A percentile compares a stretch with the other conserved stretches of the same genome.
Conservation (phyloP, 2,329 filamentous ascomycete species). For the Colletotrichum graminicola region DNA sequence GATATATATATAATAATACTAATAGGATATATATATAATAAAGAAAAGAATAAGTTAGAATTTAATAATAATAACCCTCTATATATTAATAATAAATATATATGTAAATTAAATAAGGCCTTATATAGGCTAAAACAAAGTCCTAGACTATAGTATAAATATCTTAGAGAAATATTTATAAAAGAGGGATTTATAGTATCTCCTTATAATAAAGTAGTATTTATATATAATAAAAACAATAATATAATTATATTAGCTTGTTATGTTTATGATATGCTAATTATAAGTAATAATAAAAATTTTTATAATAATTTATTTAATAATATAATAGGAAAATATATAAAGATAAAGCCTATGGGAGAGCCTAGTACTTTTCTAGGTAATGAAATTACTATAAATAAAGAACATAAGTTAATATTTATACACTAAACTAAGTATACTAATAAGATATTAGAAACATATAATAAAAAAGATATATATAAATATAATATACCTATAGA, state of each 20-base stretch:
- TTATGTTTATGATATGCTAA: neutral
- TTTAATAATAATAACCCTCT: too few relatives aligned
- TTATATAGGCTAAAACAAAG: neutral
- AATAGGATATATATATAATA: too few relatives aligned
- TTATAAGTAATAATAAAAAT: neutral
- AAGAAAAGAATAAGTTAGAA: too few relatives aligned
- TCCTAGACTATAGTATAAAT: constrained; percentile 5
- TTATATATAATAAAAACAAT: neutral
- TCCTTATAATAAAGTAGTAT: neutral
- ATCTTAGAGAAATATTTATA: neutral
- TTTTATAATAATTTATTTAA: neutral
- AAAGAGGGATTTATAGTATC: neutral
- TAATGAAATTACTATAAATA: neutral
- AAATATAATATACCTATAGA: neutral
- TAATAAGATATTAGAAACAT: neutral
- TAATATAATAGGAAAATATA: neutral
- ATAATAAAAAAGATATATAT: constrained; percentile 1
- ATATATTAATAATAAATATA: too few relatives aligned
- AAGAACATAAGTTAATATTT: neutral
- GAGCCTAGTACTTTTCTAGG: neutral
- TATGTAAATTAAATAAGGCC: neutral
- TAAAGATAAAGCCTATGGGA: neutral
- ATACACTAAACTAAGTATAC: neutral
- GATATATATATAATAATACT: neutral
- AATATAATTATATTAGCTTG: neutral